phyloP scores from a whole-genome alignment of 2,329 filamentous ascomycete genomes.

The Aspergillus udagawae region DNA sequence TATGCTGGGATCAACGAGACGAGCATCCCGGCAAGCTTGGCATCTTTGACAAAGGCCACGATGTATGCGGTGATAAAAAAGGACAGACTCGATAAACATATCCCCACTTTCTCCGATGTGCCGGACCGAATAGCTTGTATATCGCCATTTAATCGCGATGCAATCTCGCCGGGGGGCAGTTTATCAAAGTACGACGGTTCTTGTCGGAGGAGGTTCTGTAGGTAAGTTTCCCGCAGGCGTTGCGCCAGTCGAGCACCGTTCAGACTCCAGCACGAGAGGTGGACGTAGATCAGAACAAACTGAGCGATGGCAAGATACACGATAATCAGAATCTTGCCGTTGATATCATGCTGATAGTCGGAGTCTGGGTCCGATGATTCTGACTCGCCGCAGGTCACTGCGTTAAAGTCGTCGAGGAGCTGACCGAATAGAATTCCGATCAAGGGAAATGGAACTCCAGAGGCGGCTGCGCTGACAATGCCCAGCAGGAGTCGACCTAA shows the following conservation, averaged over 20 bases:
- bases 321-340: slow-evolving; percentile 57
- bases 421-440: slow-evolving; percentile 40
- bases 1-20: slow-evolving; percentile 61
- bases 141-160: slow-evolving; percentile 61
- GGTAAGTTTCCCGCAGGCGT: slow-evolving; percentile 58
- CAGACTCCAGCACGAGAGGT: slow-evolving; percentile 62
- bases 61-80: slow-evolving; percentile 67
- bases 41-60: slow-evolving; percentile 63
- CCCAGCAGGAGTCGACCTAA: slow-evolving; percentile 24
- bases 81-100: slow-evolving; percentile 57
- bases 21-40: slow-evolving; percentile 60
- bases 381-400: slow-evolving; percentile 22
- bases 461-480: slow-evolving; percentile 28
- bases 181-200: slow-evolving; percentile 63
- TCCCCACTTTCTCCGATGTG: slow-evolving; percentile 67
- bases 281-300: slow-evolving; percentile 61
- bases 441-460: slow-evolving; percentile 39
- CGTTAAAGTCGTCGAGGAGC: slow-evolving; percentile 38
- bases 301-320: slow-evolving; percentile 62
- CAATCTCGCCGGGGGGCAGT: slow-evolving; percentile 59
- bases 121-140: slow-evolving; percentile 64
- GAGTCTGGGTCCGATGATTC: slow-evolving; percentile 13
- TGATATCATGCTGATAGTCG: slow-evolving; percentile 23
- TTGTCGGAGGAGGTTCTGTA: slow-evolving; percentile 56
- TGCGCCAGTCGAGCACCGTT: slow-evolving; percentile 61